Percentiles rank a stretch among this genome's conserved stretches.
phyloP scores from a whole-genome alignment of 768 basidiomycete species.

The Phlegmacium glaucopus region DNA sequence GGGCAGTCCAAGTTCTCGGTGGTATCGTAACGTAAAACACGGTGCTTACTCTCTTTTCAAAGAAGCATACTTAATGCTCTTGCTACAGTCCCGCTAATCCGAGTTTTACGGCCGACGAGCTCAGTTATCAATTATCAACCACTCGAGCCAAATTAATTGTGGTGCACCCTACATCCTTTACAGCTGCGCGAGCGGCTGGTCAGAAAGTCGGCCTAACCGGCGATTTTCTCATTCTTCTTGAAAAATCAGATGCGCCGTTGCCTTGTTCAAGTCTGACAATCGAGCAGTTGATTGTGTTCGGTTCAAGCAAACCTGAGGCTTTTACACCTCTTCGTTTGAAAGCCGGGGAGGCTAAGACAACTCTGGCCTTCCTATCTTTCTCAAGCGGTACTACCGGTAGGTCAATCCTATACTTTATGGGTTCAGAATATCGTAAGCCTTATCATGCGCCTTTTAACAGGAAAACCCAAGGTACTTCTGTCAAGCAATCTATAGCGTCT shows the following conservation, averaged over 20 bases:
- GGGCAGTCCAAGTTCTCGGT: slow-evolving; percentile 59
- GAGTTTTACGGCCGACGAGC: slow-evolving; percentile 52
- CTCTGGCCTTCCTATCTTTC: slow-evolving; percentile 66
- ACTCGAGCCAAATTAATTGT: slow-evolving; percentile 48
- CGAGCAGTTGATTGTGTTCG: slow-evolving; percentile 45
- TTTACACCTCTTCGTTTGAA: slow-evolving; percentile 46
- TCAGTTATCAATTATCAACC: slow-evolving; percentile 51
- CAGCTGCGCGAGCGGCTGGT: slow-evolving; percentile 44
- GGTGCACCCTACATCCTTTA: slow-evolving; percentile 40
- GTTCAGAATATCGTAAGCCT: not conserved
- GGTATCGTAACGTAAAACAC: slow-evolving; percentile 51
- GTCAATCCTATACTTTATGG: slow-evolving; percentile 7
- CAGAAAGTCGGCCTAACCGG: slow-evolving; percentile 35
- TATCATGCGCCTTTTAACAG: slow-evolving; percentile 10
- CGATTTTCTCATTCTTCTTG: slow-evolving; percentile 39
- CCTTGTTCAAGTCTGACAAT: slow-evolving; percentile 27
- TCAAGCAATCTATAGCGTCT: not conserved
- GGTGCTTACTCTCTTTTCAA: slow-evolving; percentile 1
- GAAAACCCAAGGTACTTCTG: slow-evolving; percentile 33
- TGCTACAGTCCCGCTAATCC: slow-evolving; percentile 59
- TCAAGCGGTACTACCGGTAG: slow-evolving; percentile 75
- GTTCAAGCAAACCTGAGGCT: slow-evolving; percentile 26
- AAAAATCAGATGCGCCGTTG: slow-evolving; percentile 13
- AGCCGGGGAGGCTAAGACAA: slow-evolving; percentile 57
- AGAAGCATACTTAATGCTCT: slow-evolving; percentile 11